phyloP scores from a whole-genome alignment of 495 filamentous ascomycete species.

The Tuber borchii region DNA sequence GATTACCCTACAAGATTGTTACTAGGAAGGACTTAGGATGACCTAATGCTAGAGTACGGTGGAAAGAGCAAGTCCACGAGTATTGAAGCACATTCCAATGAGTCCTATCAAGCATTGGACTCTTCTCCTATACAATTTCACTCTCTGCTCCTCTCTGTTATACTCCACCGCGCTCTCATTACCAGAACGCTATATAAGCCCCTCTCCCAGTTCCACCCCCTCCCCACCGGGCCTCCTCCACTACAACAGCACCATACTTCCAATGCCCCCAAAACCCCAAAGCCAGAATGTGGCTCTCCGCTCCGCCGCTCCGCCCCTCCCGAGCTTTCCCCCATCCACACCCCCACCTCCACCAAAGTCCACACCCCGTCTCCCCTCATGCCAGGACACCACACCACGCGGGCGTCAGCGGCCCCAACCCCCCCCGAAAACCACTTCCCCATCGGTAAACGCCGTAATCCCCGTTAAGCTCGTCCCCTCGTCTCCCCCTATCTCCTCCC shows the following conservation, averaged over 20 bases:
- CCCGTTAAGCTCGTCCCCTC: fast-evolving
- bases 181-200: not conserved
- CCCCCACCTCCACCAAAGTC: not conserved
- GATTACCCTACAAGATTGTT: not conserved
- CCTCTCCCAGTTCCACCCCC: not conserved
- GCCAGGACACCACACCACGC: not conserved
- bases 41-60: not conserved
- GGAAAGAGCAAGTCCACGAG: not conserved
- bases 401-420: too few species aligned
- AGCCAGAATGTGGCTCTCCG: not conserved
- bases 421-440: not conserved
- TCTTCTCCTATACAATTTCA: not conserved
- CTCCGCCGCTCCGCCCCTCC: not conserved
- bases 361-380: not conserved
- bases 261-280: not conserved
- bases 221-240: not conserved
- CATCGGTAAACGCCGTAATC: not conserved
- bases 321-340: not conserved
- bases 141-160: not conserved
- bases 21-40: not conserved
- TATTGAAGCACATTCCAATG: not conserved
- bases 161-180: not conserved
- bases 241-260: not conserved
- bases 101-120: not conserved
- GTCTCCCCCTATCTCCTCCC: not conserved